Evolutionary conservation across 2,329 filamentous ascomycete species (phyloP).

Genomic region (Penicillium crustosum): DNA sequence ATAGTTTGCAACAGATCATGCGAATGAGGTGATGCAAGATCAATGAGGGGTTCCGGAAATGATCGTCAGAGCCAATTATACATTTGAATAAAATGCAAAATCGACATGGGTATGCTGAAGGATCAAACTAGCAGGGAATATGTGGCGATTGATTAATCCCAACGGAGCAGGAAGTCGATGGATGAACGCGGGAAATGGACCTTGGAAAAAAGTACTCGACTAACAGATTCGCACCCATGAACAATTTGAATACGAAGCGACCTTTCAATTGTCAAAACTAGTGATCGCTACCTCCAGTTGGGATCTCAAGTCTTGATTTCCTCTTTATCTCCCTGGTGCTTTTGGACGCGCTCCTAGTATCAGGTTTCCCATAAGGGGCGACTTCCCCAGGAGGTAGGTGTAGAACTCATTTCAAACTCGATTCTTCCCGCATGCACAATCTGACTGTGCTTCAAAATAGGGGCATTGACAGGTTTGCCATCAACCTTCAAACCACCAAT

Average conservation of each 20-base stretch:
- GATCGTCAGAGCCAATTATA: background rate
- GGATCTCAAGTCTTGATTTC: background rate
- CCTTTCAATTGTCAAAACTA: background rate
- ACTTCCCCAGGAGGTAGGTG: slow-evolving; percentile 37
- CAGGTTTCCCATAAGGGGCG: slow-evolving; percentile 8
- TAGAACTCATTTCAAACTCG: slow-evolving; percentile 49
- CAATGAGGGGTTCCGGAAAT: background rate
- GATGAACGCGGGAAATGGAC: background rate
- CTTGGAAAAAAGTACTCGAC: background rate
- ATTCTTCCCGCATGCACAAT: slow-evolving; percentile 43
- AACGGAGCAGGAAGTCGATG: no score
- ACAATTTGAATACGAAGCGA: no score
- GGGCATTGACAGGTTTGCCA: slow-evolving; percentile 34
- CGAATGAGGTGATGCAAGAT: slow-evolving; percentile 4
- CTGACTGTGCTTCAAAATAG: slow-evolving; percentile 43
- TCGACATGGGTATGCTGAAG: background rate
- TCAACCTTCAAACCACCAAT: slow-evolving; percentile 46
- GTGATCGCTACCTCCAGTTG: accelerated
- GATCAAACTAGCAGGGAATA: background rate
- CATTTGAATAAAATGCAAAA: background rate
- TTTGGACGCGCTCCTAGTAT: background rate
- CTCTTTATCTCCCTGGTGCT: background rate
- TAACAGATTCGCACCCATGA: background rate
- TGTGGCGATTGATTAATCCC: background rate
- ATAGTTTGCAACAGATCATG: slow-evolving; percentile 3